Base-by-base conservation (phyloP, 352 stramenopile genomes). In the Phytophthora sansomeana region DNA sequence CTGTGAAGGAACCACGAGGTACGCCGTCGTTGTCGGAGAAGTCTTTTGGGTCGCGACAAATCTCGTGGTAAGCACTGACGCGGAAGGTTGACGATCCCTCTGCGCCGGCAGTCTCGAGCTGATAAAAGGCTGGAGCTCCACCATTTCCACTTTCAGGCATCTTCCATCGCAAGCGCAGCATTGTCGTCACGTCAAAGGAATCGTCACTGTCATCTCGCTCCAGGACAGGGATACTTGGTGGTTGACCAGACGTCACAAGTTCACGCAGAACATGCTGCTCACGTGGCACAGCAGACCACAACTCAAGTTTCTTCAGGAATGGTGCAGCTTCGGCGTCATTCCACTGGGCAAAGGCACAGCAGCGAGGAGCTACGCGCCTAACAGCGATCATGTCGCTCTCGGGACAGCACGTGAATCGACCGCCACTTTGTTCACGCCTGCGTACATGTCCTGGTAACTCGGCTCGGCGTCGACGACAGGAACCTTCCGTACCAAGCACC, bases 1-100 rank as follows among this genome's bases (percentile, higher is more conserved):
- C 72, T 6, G 87, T 75, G 67, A 91, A 89, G 13, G 87, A 71
- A 29, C 96, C 95, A 21, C 90, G 83, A 30, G 91, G 83, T 35
- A 94, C 73, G 16, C 87, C 87, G 11, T 77, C 54, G 52, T 95
- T 95, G 66, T 95, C 86, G 33, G 88, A 75, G 39, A 86, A 96
- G 56, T 97, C 83, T 13, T 85, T 83, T 4, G 93, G 93, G 66
- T 98, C 93, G 0, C 93, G 81, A 43, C 85, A 96, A 33, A 98
- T 74, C 63, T 98, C 91, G 11, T 77, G 56, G 62, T 90, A 95
- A 33, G 87, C 69, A 55, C 90, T 92, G 21, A 87, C 56, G 11
- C 85, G 80, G 39, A 91, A 94, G 11, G 66, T 89, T 9, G 67
- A 44, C 13, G 81, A 87, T 17, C 87, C 87, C 48, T 95, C 87